Evolutionary conservation across 176 grass and related monocot species (phyloP), one percentile per base, ranked within the genome.

Genomic region (Raddia guianensis): DNA sequence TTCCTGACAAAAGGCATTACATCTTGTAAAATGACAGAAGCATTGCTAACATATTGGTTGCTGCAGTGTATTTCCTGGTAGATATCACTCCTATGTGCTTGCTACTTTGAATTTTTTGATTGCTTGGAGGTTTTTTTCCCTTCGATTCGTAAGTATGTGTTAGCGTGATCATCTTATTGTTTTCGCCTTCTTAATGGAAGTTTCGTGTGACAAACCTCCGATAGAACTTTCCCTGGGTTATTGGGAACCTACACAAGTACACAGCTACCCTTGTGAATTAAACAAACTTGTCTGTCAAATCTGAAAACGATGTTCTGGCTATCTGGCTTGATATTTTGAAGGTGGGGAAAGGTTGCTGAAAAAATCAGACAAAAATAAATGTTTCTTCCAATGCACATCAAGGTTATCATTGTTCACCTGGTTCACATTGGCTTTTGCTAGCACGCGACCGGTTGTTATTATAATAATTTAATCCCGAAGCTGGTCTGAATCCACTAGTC

Each of bases 1-100:
- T 56, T 9, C 20, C 55, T 78, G 51, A 66, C 64, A 76, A 44
- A 44, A 89, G 76, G 55, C 54, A 85, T 63, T 34, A 46, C 76
- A 74, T 81, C 34, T 52, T 51, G 4, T 9, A 61, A 71, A 51
- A 75, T 48, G 15, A 43, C 9, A 84, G 42, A 66, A 42, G 55
- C 53, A 60, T 8, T 50, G 21, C 58, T 21, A 9, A 34, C 60
- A 49, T 19, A 52, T 7, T 74, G 34, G 55, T 75, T 61, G 16
- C 46, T 88, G 54, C 46, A 71, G 77, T 56, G 69, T 72, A 18
- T 82, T 82, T 64, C 48, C 16, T 9, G 46, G 20, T 37, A 58
- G 18, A 89, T 81, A 80, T 7, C 6, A 55, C 49, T 81, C n/a
- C 27, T 75, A 4, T 27, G 51, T 52, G 14, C 6, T 57, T 14